Evolutionary conservation across 2,329 filamentous ascomycete species (phyloP).

Genomic region (Talaromyces sp.): DNA sequence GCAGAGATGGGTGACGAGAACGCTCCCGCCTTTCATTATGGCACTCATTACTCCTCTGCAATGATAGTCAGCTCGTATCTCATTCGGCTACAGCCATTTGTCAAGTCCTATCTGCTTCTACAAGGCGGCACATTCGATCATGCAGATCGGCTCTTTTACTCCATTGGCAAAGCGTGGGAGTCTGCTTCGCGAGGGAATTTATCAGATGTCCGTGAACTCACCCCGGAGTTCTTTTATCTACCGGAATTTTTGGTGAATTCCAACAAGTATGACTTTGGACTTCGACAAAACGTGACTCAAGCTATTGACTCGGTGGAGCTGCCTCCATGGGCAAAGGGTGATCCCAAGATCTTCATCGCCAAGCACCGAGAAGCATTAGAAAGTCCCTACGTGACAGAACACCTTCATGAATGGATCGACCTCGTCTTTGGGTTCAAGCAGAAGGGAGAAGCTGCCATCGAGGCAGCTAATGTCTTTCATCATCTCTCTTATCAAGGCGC

Average conservation of each 20-base stretch:
- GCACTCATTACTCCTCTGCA: conserved; percentile 96
- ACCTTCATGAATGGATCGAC: conserved; percentile 94
- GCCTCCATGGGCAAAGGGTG: conserved; percentile 96
- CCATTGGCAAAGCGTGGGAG: conserved; percentile 83
- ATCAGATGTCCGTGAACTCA: conserved; percentile 90
- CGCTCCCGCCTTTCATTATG: conserved; percentile 86
- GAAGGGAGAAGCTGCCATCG: conserved; percentile 84
- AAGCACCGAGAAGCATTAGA: conserved; percentile 96
- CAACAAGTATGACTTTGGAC: conserved; percentile 91
- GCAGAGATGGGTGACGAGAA: conserved; percentile 80
- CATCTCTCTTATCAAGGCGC: conserved; percentile 93
- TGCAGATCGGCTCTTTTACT: conserved; percentile 92
- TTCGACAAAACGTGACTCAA: conserved; percentile 74
- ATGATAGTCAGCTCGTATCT: conserved; percentile 98
- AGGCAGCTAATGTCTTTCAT: conserved; percentile 93
- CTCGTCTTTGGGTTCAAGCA: conserved; percentile 93
- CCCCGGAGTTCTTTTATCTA: conserved; percentile 95
- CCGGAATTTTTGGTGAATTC: conserved; percentile 93
- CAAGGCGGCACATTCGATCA: conserved; percentile 98
- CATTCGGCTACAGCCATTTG: conserved; percentile 91
- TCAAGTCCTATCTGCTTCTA: conserved; percentile 88
- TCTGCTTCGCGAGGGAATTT: conserved; percentile 88
- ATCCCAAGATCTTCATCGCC: conserved; percentile 90
- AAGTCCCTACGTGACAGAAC: conserved; percentile 84
- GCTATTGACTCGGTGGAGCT: conserved; percentile 81